Conservation (phyloP, 257 asterid genomes). For the Mentha longifolia region DNA sequence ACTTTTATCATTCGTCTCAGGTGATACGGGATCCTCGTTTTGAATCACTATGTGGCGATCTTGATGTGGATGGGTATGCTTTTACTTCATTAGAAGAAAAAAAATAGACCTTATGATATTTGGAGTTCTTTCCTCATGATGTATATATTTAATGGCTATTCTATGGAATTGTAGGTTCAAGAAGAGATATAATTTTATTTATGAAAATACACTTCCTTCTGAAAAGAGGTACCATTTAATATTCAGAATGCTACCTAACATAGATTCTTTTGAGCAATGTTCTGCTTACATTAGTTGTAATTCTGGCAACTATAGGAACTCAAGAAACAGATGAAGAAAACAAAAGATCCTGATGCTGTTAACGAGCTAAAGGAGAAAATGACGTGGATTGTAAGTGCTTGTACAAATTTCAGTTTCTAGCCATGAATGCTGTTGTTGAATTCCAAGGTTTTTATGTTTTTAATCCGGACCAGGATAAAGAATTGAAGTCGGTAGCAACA, state of each 20-base stretch:
- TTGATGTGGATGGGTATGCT: slow-evolving; percentile 73
- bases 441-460: slow-evolving; percentile 10
- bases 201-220: slow-evolving; percentile 74
- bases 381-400: slow-evolving; percentile 64
- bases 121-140: slow-evolving; percentile 16
- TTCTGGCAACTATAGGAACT: slow-evolving; percentile 55
- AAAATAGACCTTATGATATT: neutral
- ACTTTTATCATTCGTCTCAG: slow-evolving; percentile 42
- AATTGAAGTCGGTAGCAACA: slow-evolving; percentile 66
- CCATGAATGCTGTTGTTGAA: neutral
- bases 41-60: slow-evolving; percentile 74
- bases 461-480: slow-evolving; percentile 56
- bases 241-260: slow-evolving; percentile 12
- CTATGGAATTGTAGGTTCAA: slow-evolving; percentile 62
- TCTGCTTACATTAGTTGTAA: slow-evolving; percentile 14
- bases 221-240: slow-evolving; percentile 69
- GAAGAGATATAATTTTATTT: slow-evolving; percentile 86
- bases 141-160: neutral
- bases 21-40: slow-evolving; percentile 93
- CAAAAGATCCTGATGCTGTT: slow-evolving; percentile 58
- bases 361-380: slow-evolving; percentile 57
- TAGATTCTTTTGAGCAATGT: slow-evolving; percentile 1
- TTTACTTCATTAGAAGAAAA: slow-evolving; percentile 12
- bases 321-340: slow-evolving; percentile 68
- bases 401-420: slow-evolving; percentile 18